Percentiles rank a stretch among this genome's conserved stretches.
These are phyloP conservation scores for Fusarium haematococcum DNA, from an alignment of 2,329 filamentous ascomycete genomes.

Conservation along the genomic window DNA sequence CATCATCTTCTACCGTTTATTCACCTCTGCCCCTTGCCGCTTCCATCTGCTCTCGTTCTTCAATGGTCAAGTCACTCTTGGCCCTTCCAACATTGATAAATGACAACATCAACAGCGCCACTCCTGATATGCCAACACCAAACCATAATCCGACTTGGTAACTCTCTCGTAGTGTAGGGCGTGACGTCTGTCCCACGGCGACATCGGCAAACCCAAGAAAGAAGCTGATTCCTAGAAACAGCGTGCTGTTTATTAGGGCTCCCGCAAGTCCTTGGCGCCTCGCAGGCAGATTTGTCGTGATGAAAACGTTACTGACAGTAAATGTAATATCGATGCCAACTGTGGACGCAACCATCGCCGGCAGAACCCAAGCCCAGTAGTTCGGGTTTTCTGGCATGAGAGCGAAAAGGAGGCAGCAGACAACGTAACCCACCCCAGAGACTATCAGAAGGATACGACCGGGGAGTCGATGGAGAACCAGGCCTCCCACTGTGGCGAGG, in stretches of 20 bases:
- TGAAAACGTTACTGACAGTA: conserved; percentile 1
- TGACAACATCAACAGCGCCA: neutral
- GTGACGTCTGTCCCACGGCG: neutral
- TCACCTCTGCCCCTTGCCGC: neutral
- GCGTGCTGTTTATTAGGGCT: neutral
- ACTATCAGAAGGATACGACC: conserved; percentile 7
- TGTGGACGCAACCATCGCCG: neutral
- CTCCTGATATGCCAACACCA: neutral
- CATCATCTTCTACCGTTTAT: neutral
- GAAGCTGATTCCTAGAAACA: conserved; percentile 1
- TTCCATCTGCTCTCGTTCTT: neutral
- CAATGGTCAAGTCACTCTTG: conserved; percentile 5
- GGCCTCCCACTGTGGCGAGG: neutral
- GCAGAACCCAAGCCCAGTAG: conserved; percentile 12
- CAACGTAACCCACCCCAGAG: neutral
- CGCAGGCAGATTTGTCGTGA: conserved; percentile 3
- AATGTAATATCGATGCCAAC: conserved; percentile 5
- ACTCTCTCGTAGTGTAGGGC: neutral
- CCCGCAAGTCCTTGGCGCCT: conserved; percentile 4
- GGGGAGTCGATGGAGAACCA: neutral
- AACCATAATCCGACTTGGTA: conserved; percentile 5
- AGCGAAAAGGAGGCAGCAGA: conserved; percentile 1
- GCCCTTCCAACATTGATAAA: neutral
- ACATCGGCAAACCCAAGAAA: conserved; percentile 1
- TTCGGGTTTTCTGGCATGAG: neutral